phyloP scores from a whole-genome alignment of 768 basidiomycete genomes.

The Tulasnella sp. region DNA sequence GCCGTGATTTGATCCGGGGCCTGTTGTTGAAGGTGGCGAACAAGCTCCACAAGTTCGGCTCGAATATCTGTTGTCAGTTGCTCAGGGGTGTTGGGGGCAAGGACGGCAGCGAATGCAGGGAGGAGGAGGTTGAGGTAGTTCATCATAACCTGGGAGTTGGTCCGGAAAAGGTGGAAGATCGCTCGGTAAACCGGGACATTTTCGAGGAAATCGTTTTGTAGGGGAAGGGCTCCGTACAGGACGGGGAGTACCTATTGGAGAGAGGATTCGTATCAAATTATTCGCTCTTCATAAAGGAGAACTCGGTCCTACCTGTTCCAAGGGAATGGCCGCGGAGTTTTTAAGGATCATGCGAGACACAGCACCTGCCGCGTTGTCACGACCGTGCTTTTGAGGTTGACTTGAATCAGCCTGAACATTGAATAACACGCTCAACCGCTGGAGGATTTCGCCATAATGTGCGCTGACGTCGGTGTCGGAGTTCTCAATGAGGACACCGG shows the following conservation, averaged over 20 bases:
- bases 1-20: slow-evolving; percentile 76
- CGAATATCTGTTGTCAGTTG: slow-evolving; percentile 78
- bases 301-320: slow-evolving; percentile 45
- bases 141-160: slow-evolving; percentile 62
- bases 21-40: slow-evolving; percentile 67
- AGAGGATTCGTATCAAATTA: not conserved
- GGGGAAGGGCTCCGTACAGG: slow-evolving; percentile 74
- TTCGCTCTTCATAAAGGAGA: slow-evolving; percentile 19
- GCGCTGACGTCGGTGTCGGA: slow-evolving; percentile 72
- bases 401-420: slow-evolving; percentile 57
- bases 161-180: slow-evolving; percentile 81
- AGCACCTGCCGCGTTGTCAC: slow-evolving; percentile 95
- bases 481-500: slow-evolving; percentile 86
- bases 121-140: slow-evolving; percentile 77
- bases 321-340: slow-evolving; percentile 72
- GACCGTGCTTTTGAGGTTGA: slow-evolving; percentile 70
- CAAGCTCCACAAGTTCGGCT: slow-evolving; percentile 66
- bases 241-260: slow-evolving; percentile 67
- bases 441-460: slow-evolving; percentile 65
- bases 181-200: slow-evolving; percentile 85
- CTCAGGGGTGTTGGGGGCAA: slow-evolving; percentile 69
- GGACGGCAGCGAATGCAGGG: slow-evolving; percentile 70
- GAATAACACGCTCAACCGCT: slow-evolving; percentile 78
- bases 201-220: slow-evolving; percentile 85
- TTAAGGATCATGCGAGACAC: slow-evolving; percentile 82